These are phyloP conservation scores for Scedosporium dehoogii DNA, from an alignment of 2,329 filamentous ascomycete species.

Conservation along the genomic window DNA sequence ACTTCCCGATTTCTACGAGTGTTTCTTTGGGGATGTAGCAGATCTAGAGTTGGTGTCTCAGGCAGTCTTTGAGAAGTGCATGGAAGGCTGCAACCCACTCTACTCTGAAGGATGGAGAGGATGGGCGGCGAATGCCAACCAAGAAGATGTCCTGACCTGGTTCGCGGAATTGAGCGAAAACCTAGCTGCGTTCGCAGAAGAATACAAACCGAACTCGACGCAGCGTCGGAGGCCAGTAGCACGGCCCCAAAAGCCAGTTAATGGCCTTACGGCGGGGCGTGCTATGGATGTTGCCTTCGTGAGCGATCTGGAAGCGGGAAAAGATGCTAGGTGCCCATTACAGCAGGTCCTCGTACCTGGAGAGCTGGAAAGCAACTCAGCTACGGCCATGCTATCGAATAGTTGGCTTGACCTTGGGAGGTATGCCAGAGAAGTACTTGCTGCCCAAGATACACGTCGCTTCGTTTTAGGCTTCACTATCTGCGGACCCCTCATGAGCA, in stretches of 20 bases:
- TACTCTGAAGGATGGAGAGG: constrained; percentile 21
- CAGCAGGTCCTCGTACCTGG: constrained; percentile 32
- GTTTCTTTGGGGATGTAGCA: no score
- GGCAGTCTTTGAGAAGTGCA: constrained; percentile 23
- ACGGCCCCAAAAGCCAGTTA: constrained; percentile 16
- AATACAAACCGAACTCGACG: constrained; percentile 12
- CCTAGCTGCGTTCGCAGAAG: constrained; percentile 17
- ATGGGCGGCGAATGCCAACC: constrained; percentile 24
- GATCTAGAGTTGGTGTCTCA: constrained; percentile 4
- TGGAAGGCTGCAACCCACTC: constrained; percentile 18
- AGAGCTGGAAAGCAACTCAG: constrained; percentile 36
- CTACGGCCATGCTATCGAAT: constrained; percentile 23
- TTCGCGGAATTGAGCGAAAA: constrained; percentile 18
- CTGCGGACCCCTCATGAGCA: constrained; percentile 31
- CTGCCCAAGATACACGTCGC: constrained; percentile 27
- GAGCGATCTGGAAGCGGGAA: constrained; percentile 13
- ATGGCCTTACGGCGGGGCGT: constrained; percentile 14
- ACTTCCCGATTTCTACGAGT: no score
- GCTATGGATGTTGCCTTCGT: constrained; percentile 24
- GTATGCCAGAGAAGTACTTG: constrained; percentile 34
- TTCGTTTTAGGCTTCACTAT: constrained; percentile 39
- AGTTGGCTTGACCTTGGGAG: constrained; percentile 29
- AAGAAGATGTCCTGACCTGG: constrained; percentile 25
- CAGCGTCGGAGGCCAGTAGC: constrained; percentile 16
- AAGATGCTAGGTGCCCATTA: constrained; percentile 22